Percentiles rank a stretch among this genome's conserved stretches.
Evolutionary conservation across 768 basidiomycete species (phyloP).

Genomic region (Sistotremastrum suecicum): DNA sequence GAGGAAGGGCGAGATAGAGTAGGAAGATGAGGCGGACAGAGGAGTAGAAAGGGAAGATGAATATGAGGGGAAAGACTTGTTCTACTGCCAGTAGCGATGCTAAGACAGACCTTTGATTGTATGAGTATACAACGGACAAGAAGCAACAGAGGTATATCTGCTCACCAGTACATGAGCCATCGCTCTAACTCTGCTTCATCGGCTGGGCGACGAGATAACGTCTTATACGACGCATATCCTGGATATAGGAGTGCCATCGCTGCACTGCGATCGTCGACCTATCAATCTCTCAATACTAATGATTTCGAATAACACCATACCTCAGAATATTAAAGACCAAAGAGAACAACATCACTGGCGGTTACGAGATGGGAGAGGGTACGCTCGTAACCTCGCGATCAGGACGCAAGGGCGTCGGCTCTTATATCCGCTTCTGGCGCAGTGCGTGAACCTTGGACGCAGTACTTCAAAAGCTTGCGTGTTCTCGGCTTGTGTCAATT

Average conservation of each 20-base stretch:
- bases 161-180: conserved; percentile 98
- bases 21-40: conserved; percentile 71
- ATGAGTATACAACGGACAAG: conserved; percentile 58
- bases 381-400: too few species aligned
- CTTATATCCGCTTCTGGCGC: too few species aligned
- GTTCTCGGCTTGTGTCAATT: too few species aligned
- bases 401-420: too few species aligned
- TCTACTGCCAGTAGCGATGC: background rate
- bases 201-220: conserved; percentile 74
- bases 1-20: conserved; percentile 81
- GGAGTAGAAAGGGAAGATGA: conserved; percentile 50
- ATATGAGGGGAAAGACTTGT: background rate
- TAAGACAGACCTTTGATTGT: background rate
- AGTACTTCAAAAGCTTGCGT: too few species aligned
- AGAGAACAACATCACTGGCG: too few species aligned
- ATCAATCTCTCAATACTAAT: too few species aligned
- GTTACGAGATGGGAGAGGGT: too few species aligned
- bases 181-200: conserved; percentile 76
- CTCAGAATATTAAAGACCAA: too few species aligned
- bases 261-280: conserved; percentile 19
- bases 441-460: too few species aligned
- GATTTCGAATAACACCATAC: too few species aligned
- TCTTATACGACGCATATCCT: conserved; percentile 94
- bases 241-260: conserved; percentile 77
- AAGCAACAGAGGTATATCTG: conserved; percentile 52